These are phyloP conservation scores for Cercospora zeina DNA, from an alignment of 2,329 filamentous ascomycete genomes.

Conservation along the genomic window DNA sequence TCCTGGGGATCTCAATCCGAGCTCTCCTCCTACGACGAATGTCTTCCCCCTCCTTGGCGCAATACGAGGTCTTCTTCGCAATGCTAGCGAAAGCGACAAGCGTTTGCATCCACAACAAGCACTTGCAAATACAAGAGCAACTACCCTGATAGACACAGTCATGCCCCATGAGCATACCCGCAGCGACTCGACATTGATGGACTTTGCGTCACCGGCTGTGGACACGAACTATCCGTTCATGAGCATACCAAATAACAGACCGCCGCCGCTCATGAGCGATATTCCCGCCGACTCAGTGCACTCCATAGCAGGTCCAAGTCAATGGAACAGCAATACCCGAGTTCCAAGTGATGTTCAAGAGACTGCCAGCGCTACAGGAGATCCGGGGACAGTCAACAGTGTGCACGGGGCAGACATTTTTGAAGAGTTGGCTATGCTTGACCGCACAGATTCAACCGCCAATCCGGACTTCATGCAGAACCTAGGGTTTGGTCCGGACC, in stretches of 20 bases:
- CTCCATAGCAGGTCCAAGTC: slow-evolving; percentile 8
- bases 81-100: slow-evolving; percentile 20
- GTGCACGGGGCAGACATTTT: slow-evolving; percentile 49
- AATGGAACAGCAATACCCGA: slow-evolving; percentile 16
- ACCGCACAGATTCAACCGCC: slow-evolving; percentile 56
- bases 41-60: slow-evolving; percentile 13
- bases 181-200: slow-evolving; percentile 8
- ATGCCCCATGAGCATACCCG: neutral
- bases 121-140: slow-evolving; percentile 22
- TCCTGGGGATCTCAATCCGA: neutral
- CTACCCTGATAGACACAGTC: neutral
- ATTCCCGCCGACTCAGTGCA: slow-evolving; percentile 18
- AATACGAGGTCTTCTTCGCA: slow-evolving; percentile 27
- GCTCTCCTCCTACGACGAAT: neutral
- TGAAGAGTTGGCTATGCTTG: slow-evolving; percentile 59
- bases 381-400: slow-evolving; percentile 3
- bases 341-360: neutral
- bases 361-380: neutral
- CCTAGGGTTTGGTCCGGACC: slow-evolving; percentile 63
- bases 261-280: slow-evolving; percentile 19
- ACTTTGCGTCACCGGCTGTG: slow-evolving; percentile 14
- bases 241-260: slow-evolving; percentile 29
- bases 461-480: slow-evolving; percentile 68
- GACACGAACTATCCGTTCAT: slow-evolving; percentile 28
- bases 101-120: slow-evolving; percentile 36